A percentile compares a stretch with the other conserved stretches of the same genome.
These are phyloP conservation scores for Diaporthe vexans DNA, from an alignment of 2,329 filamentous ascomycete species.

Conservation along the genomic window DNA sequence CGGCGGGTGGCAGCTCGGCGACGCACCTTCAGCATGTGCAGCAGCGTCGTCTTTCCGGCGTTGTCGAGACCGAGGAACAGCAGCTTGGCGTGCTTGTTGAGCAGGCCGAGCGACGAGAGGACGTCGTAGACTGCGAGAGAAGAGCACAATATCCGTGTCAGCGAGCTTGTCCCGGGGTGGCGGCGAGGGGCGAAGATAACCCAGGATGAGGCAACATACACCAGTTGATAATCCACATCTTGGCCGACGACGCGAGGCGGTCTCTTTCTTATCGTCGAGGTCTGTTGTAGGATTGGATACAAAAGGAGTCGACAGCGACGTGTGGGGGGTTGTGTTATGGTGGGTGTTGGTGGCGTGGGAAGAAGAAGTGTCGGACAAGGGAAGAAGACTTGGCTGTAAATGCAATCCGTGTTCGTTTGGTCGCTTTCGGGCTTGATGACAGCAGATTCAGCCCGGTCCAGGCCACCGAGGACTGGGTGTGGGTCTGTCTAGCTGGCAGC, in stretches of 20 bases:
- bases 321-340: not conserved
- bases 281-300: not conserved
- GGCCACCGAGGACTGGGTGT: not conserved
- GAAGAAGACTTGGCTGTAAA: constrained; percentile 16
- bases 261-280: not conserved
- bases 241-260: constrained; percentile 49
- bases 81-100: constrained; percentile 97
- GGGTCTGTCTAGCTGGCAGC: constrained; percentile 22
- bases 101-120: constrained; percentile 86
- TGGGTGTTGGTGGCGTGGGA: constrained; percentile 36
- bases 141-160: constrained; percentile 47
- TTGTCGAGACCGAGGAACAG: constrained; percentile 95
- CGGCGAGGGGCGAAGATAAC: not conserved
- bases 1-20: not conserved
- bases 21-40: constrained; percentile 94
- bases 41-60: constrained; percentile 92
- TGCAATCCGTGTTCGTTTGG: constrained; percentile 39
- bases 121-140: constrained; percentile 84
- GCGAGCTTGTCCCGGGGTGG: constrained; percentile 31
- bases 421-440: constrained; percentile 39
- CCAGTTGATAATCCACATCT: constrained; percentile 97
- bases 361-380: constrained; percentile 21
- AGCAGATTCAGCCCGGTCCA: constrained; percentile 38
- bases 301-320: not conserved
- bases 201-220: constrained; percentile 70